These are phyloP conservation scores for Colletotrichum brevisporum DNA, from an alignment of 2,329 filamentous ascomycete genomes.

Conservation along the genomic window DNA sequence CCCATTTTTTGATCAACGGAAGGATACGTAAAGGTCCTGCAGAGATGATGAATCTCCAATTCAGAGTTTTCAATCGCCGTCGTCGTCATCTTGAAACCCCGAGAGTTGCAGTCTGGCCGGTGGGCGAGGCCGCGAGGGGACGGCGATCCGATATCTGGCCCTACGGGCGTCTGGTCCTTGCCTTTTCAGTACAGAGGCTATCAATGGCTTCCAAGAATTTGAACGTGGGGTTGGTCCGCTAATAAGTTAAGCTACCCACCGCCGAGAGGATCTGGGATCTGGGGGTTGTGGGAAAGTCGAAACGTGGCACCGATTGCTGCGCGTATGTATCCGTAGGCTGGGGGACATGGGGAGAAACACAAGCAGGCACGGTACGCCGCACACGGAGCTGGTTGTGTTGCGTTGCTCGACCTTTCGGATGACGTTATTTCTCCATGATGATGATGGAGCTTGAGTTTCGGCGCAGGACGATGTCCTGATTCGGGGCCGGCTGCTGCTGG, in stretches of 20 bases:
- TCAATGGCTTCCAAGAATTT: conserved; percentile 26
- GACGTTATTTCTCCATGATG: conserved; percentile 32
- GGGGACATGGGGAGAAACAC: background rate
- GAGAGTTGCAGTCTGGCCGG: conserved; percentile 24
- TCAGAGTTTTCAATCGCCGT: conserved; percentile 18
- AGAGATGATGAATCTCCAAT: background rate
- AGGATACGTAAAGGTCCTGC: background rate
- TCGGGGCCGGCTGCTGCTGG: background rate
- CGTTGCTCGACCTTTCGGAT: conserved; percentile 22
- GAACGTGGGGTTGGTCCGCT: conserved; percentile 21
- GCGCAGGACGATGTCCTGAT: conserved; percentile 21
- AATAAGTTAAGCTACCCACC: conserved; percentile 6
- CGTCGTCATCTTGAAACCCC: conserved; percentile 30
- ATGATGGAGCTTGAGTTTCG: conserved; percentile 22
- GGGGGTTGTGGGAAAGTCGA: conserved; percentile 8
- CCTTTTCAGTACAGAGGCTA: conserved; percentile 12
- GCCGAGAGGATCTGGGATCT: conserved; percentile 13
- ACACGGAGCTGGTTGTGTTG: conserved; percentile 1
- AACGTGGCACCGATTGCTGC: background rate
- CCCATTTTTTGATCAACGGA: conserved; percentile 11
- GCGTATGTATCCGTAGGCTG: no score
- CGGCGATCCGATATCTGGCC: conserved; percentile 13
- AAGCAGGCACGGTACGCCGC: background rate
- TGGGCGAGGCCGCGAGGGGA: conserved; percentile 1
- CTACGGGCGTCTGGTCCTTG: conserved; percentile 11